A percentile compares a stretch with the other conserved stretches of the same genome.
These are phyloP conservation scores for Hypoxylon fragiforme DNA, from an alignment of 495 filamentous ascomycete genomes.

Conservation along the genomic window DNA sequence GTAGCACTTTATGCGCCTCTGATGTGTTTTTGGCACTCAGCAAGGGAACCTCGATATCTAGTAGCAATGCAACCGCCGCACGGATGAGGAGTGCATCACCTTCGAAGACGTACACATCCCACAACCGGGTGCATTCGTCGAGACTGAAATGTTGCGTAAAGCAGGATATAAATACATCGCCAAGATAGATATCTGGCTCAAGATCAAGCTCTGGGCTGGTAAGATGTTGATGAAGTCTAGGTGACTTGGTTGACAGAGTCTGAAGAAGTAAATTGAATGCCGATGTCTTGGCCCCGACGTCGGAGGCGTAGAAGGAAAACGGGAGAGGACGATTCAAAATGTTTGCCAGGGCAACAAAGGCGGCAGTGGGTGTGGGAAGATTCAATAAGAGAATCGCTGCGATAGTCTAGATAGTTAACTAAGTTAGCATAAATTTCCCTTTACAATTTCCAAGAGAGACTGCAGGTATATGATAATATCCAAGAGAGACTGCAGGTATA, in stretches of 20 bases:
- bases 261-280: conserved; percentile 73
- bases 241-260: conserved; percentile 71
- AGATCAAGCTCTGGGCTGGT: conserved; percentile 45
- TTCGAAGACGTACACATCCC: conserved; percentile 95
- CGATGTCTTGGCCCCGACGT: conserved; percentile 69
- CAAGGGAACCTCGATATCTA: conserved; percentile 48
- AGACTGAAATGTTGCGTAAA: conserved; percentile 61
- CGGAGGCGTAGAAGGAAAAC: conserved; percentile 81
- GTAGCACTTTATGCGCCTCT: conserved; percentile 41
- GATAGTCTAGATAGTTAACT: conserved; percentile 59
- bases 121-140: conserved; percentile 77
- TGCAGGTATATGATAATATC: neutral
- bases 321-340: conserved; percentile 85
- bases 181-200: conserved; percentile 55
- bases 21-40: conserved; percentile 38
- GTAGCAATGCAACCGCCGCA: conserved; percentile 72
- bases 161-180: conserved; percentile 54
- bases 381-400: conserved; percentile 86
- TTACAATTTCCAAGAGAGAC: neutral
- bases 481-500: neutral
- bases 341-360: conserved; percentile 88
- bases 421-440: conserved; percentile 26
- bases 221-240: conserved; percentile 71
- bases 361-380: conserved; percentile 66
- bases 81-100: conserved; percentile 82